Evolutionary conservation across 345 rosid species (phyloP).

Genomic region (Angophora floribunda): DNA sequence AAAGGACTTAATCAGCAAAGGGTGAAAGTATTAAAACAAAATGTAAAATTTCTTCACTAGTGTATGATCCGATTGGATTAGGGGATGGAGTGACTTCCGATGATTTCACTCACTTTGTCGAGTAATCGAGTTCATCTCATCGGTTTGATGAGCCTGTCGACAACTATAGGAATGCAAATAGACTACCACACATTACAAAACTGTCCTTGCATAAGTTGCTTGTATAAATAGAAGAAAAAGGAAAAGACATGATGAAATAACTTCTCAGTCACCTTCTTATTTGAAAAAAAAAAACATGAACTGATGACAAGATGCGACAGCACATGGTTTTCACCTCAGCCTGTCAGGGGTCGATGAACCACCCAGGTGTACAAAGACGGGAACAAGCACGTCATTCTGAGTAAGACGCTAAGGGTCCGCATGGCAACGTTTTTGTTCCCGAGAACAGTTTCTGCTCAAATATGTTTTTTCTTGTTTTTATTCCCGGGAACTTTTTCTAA

Average conservation of each 20-base stretch:
- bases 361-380: background rate
- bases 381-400: background rate
- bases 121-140: background rate
- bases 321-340: background rate
- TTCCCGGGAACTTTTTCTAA: too few relatives aligned
- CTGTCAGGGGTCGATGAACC: background rate
- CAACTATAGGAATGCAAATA: background rate
- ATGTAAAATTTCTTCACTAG: background rate
- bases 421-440: too few relatives aligned
- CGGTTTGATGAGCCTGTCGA: background rate
- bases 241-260: background rate
- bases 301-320: background rate
- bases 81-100: background rate
- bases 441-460: too few relatives aligned
- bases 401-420: too few relatives aligned
- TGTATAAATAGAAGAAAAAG: background rate
- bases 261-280: background rate
- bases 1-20: background rate
- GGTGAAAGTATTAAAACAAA: too few relatives aligned
- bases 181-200: background rate
- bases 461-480: too few relatives aligned
- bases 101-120: background rate
- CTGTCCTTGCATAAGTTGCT: background rate
- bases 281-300: too few relatives aligned
- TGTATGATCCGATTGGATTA: background rate